Percentiles rank a stretch among this genome's conserved stretches.
phyloP scores from a whole-genome alignment of 75 land plant species.

The Larix kaempferi region DNA sequence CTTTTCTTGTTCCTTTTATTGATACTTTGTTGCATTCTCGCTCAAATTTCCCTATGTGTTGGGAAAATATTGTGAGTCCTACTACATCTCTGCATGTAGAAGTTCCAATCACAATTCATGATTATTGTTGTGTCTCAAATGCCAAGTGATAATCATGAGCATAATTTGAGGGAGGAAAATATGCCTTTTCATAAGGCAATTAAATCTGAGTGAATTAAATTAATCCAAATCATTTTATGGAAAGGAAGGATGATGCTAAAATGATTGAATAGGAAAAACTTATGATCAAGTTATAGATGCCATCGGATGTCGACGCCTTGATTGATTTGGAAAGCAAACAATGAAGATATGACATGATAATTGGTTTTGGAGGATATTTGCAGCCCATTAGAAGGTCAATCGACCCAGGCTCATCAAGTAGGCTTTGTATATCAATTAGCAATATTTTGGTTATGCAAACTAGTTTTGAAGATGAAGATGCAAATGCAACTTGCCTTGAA shows the following conservation, averaged over 20 bases:
- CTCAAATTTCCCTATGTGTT: conserved; percentile 35
- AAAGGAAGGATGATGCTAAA: conserved; percentile 1
- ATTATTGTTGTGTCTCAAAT: background rate
- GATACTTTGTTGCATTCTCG: conserved; percentile 37
- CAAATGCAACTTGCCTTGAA: background rate
- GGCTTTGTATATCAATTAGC: conserved; percentile 17
- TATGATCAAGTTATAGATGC: background rate
- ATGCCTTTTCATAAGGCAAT: background rate
- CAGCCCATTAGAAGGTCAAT: conserved; percentile 29
- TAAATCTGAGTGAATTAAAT: background rate
- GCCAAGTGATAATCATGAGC: background rate
- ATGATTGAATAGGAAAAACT: background rate
- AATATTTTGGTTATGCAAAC: conserved; percentile 17
- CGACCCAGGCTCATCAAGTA: conserved; percentile 22
- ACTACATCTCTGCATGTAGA: background rate
- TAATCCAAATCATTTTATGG: background rate
- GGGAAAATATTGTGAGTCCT: conserved; percentile 17
- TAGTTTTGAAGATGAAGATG: conserved; percentile 1
- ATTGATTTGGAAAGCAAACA: conserved; percentile 14
- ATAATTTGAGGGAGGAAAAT: background rate
- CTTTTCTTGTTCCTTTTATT: conserved; percentile 31
- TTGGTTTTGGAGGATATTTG: conserved; percentile 6
- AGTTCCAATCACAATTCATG: background rate
- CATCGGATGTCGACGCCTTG: conserved; percentile 8
- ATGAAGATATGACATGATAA: background rate